Percentiles rank a stretch among this genome's conserved stretches.
Conservation (phyloP, 495 filamentous ascomycete genomes). For the Annulohypoxylon stygium region DNA sequence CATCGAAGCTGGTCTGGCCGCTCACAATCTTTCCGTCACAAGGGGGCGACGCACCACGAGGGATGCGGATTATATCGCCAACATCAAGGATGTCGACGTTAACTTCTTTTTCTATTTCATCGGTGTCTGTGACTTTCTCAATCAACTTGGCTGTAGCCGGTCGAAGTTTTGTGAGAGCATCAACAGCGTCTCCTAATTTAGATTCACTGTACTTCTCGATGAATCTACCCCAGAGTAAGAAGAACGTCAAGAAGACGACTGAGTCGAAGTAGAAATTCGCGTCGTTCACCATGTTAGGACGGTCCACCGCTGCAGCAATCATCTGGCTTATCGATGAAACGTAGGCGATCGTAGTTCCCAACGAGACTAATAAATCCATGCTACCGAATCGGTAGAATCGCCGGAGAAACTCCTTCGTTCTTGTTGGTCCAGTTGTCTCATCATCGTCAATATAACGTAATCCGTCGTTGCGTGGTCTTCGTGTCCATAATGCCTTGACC, state of each 20-base stretch:
- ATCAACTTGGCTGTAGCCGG: conserved; percentile 84
- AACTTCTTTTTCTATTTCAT: conserved; percentile 59
- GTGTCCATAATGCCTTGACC: conserved; percentile 81
- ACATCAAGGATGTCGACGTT: conserved; percentile 83
- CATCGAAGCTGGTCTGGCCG: conserved; percentile 81
- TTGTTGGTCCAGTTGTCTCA: neutral
- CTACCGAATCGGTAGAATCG: conserved; percentile 94
- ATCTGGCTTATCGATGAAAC: conserved; percentile 84
- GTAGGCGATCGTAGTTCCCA: conserved; percentile 91
- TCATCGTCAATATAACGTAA: neutral
- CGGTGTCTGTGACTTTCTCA: conserved; percentile 54
- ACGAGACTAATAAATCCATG: conserved; percentile 94
- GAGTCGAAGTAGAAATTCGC: conserved; percentile 89
- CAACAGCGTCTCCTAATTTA: conserved; percentile 89
- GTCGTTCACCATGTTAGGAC: conserved; percentile 55
- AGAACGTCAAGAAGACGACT: conserved; percentile 93
- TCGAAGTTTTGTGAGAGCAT: conserved; percentile 80
- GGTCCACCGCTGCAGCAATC: conserved; percentile 71
- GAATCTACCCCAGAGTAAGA: conserved; percentile 82
- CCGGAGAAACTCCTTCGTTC: conserved; percentile 69
- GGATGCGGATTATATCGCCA: conserved; percentile 82
- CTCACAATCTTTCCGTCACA: conserved; percentile 79
- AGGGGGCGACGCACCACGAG: conserved; percentile 85
- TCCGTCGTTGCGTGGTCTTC: conserved; percentile 65
- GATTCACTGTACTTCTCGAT: conserved; percentile 95